Percentiles rank a stretch among this genome's conserved stretches.
These are phyloP conservation scores for Penicillium expansum DNA, from an alignment of 2,329 filamentous ascomycete genomes.

Conservation along the genomic window DNA sequence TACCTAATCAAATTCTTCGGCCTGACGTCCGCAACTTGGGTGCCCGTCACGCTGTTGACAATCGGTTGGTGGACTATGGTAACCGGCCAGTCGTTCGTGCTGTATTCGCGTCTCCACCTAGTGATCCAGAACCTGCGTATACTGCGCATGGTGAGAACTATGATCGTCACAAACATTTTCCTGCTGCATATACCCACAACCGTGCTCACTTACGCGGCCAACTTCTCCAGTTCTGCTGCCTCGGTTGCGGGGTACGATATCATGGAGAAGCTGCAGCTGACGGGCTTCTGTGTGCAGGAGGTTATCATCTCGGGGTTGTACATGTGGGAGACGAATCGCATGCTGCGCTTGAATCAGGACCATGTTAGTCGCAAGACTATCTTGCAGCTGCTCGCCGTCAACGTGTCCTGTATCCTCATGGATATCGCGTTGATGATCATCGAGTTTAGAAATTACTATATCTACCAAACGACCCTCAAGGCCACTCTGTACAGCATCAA, in stretches of 20 bases:
- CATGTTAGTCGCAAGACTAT: constrained; percentile 36
- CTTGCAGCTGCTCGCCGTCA: constrained; percentile 55
- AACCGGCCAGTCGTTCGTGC: constrained; percentile 57
- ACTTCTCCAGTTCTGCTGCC: constrained; percentile 16
- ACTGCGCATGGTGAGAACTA: constrained; percentile 50
- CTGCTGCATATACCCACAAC: constrained; percentile 53
- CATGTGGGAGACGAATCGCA: constrained; percentile 51
- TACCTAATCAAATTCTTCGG: constrained; percentile 30
- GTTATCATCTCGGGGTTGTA: constrained; percentile 48
- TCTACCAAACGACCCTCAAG: constrained; percentile 42
- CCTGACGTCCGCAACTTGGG: constrained; percentile 23
- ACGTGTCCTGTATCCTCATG: constrained; percentile 47
- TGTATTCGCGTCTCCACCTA: constrained; percentile 60
- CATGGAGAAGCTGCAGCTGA: constrained; percentile 41
- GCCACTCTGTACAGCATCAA: constrained; percentile 33
- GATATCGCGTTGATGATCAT: constrained; percentile 45
- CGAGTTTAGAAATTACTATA: constrained; percentile 41
- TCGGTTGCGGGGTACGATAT: constrained; percentile 25
- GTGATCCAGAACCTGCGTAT: constrained; percentile 49
- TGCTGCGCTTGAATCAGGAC: constrained; percentile 27
- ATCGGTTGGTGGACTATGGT: constrained; percentile 59
- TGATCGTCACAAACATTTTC: constrained; percentile 57
- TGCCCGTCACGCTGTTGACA: constrained; percentile 39
- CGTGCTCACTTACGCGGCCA: constrained; percentile 50
- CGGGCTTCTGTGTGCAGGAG: constrained; percentile 44